Evolutionary conservation across 2,329 filamentous ascomycete species (phyloP).

Genomic region (Dothiorella sarmentorum): DNA sequence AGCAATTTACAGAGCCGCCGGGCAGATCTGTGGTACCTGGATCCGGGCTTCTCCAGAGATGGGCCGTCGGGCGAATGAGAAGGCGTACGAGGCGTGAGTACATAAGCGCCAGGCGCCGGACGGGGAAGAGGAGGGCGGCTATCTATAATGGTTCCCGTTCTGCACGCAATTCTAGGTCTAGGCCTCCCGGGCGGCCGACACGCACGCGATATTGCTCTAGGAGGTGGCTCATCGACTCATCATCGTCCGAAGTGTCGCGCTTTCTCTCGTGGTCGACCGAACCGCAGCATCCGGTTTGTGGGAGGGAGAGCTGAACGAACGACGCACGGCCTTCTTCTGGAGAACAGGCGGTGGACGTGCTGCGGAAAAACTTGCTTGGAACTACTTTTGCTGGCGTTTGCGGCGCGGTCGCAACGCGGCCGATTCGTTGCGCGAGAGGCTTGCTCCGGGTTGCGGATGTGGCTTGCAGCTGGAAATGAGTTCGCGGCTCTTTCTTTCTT

Average conservation of each 20-base stretch:
- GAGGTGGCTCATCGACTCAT: not conserved
- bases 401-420: conserved; percentile 1
- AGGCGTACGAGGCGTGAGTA: not conserved
- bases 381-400: no score
- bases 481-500: not conserved
- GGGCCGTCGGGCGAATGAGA: not conserved
- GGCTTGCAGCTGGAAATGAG: conserved; percentile 9
- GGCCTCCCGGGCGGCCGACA: not conserved
- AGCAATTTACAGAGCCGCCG: not conserved
- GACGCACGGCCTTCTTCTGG: not conserved
- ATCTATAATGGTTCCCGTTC: conserved; percentile 1
- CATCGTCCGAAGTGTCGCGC: not conserved
- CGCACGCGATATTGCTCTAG: not conserved
- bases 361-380: not conserved
- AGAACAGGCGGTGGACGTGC: not conserved
- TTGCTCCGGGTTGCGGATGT: not conserved
- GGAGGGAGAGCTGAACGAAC: no score
- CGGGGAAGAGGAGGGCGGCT: conserved; percentile 3
- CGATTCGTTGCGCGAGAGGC: not conserved
- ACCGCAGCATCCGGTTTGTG: no score
- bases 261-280: not conserved
- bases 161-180: conserved; percentile 14
- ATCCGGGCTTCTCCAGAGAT: not conserved
- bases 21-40: not conserved
- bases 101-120: not conserved